A percentile compares a stretch with the other conserved stretches of the same genome.
Conservation (phyloP, 306 rosid species). For the Abrus pulchellus region DNA sequence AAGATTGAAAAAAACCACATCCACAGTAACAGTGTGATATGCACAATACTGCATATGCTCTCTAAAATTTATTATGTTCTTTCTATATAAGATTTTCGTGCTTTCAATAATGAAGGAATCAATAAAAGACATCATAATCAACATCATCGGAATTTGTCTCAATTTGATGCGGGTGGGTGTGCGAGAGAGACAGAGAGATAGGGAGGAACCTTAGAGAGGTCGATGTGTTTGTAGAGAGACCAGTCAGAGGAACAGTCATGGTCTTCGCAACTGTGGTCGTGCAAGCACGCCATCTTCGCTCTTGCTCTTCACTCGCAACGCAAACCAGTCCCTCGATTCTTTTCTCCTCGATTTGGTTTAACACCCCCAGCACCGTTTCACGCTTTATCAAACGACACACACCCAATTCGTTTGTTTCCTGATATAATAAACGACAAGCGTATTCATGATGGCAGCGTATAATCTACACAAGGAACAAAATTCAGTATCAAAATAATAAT, state of each 20-base stretch:
- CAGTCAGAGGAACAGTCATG: slow-evolving; percentile 91
- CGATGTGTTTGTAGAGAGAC: slow-evolving; percentile 91
- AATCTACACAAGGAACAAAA: no score
- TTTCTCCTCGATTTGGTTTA: slow-evolving; percentile 7
- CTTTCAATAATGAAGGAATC: background rate
- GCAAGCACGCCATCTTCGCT: slow-evolving; percentile 85
- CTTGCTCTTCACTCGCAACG: background rate
- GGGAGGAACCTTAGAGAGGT: slow-evolving; percentile 75
- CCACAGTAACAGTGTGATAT: background rate
- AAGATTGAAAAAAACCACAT: no score
- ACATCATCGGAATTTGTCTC: background rate
- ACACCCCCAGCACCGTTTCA: background rate
- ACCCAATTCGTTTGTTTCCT: background rate
- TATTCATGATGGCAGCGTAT: no score
- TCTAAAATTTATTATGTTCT: background rate
- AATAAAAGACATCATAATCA: background rate
- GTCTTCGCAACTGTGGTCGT: slow-evolving; percentile 96
- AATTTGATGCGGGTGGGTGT: background rate
- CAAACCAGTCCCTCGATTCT: slow-evolving; percentile 11
- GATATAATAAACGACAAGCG: background rate
- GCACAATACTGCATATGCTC: background rate
- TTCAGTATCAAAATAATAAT: no score
- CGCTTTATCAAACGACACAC: background rate
- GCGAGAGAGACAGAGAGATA: background rate
- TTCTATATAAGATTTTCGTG: background rate